Conservation (phyloP, 2,329 filamentous ascomycete genomes). For the Zymoseptoria brevis region DNA sequence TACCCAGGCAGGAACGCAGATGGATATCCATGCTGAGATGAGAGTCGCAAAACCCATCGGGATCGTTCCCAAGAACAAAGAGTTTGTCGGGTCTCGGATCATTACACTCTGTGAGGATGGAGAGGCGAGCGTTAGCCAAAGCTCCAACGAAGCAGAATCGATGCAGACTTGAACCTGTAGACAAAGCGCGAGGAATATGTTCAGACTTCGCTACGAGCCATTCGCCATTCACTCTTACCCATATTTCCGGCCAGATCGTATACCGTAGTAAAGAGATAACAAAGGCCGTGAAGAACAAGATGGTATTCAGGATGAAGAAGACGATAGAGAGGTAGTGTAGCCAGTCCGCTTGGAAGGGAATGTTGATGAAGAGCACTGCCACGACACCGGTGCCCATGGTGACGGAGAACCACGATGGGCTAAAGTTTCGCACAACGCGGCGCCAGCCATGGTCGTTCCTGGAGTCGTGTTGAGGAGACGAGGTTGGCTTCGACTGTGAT, state of each 20-base stretch:
- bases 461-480: background rate
- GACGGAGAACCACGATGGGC: conserved; percentile 24
- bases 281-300: conserved; percentile 37
- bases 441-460: conserved; percentile 20
- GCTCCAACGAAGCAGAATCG: too few species aligned
- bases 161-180: too few species aligned
- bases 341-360: conserved; percentile 54
- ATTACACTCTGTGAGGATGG: conserved; percentile 38
- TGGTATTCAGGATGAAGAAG: conserved; percentile 54
- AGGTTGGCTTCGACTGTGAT: background rate
- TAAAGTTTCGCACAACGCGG: conserved; percentile 24
- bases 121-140: too few species aligned
- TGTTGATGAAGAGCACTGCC: conserved; percentile 52
- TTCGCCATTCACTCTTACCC: conserved; percentile 26
- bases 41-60: conserved; percentile 28
- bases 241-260: conserved; percentile 57
- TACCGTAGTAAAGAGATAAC: conserved; percentile 53
- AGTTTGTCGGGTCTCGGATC: conserved; percentile 59
- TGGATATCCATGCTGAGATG: conserved; percentile 20
- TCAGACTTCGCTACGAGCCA: too few species aligned
- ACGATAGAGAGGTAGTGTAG: conserved; percentile 52
- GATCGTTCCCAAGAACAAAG: conserved; percentile 53
- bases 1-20: conserved; percentile 19
- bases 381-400: conserved; percentile 60
- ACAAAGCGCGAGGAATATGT: too few species aligned